Evolutionary conservation across 2,329 filamentous ascomycete species (phyloP).

Genomic region (Lachnellula hyalina): DNA sequence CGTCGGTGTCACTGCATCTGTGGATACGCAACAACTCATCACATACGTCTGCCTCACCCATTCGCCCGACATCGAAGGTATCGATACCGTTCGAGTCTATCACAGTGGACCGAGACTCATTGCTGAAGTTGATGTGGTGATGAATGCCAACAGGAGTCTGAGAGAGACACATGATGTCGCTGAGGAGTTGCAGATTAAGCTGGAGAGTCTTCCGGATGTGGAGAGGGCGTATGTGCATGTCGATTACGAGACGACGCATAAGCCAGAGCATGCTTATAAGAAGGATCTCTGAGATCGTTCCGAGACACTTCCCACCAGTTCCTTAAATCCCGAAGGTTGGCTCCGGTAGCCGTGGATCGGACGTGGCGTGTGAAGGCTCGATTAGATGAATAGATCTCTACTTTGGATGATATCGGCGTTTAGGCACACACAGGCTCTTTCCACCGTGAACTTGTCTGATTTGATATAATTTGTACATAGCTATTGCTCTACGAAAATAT

Average conservation of each 20-base stretch:
- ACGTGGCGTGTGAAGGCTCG: background rate
- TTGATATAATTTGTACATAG: background rate
- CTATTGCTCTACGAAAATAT: background rate
- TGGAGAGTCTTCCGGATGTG: constrained; percentile 86
- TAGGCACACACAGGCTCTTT: background rate
- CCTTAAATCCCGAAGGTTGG: background rate
- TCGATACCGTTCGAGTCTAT: constrained; percentile 93
- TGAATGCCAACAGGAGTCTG: constrained; percentile 70
- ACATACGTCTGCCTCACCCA: constrained; percentile 97
- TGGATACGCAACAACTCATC: constrained; percentile 84
- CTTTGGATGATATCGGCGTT: background rate
- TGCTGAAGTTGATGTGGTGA: constrained; percentile 94
- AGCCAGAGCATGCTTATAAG: constrained; percentile 71
- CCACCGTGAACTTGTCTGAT: background rate
- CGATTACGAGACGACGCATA: constrained; percentile 94
- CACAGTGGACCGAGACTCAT: constrained; percentile 85
- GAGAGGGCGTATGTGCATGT: constrained; percentile 96
- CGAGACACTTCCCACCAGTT: background rate
- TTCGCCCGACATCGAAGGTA: constrained; percentile 71
- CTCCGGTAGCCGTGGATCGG: background rate
- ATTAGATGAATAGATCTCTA: background rate
- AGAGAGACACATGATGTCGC: constrained; percentile 85
- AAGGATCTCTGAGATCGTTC: constrained; percentile 46
- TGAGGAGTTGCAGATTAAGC: constrained; percentile 87
- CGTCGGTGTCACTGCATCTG: constrained; percentile 82